Base-by-base conservation (phyloP, 163 green algal species). In the Scenedesmus sp. region DNA sequence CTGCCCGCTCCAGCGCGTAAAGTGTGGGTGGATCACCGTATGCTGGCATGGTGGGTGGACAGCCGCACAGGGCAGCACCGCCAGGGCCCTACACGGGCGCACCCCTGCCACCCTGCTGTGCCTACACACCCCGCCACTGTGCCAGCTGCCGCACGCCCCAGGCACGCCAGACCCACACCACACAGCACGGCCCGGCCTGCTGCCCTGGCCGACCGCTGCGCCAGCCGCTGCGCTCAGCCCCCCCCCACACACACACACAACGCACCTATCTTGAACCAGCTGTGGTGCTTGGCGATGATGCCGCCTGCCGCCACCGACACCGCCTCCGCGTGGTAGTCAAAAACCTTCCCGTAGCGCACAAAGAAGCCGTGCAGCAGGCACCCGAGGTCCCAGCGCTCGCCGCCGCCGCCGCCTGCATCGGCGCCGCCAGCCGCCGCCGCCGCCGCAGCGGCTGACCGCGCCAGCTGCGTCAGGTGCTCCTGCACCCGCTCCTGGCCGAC, bases 311-410 rank as follows among this genome's bases (percentile, higher is more conserved):
- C 56, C 22, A 94, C 70, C 42, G 86, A 92, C n/a, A 96, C 94
- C 35, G 93, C 94, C 53, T 95, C 88, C 0, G 0, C 56, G 33
- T 89, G 72, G 72, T 94, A 95, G 86, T 92, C 81, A 81, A 95
- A 94, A 56, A 86, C 18, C 46, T 33, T 24, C n/a, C 89, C 65
- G 40, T 65, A 92, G 1, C 89, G 89, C 70, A 81, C 2, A 37
- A 92, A 86, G 40, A 92, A 89, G 35, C 89, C 89, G 0, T 82
- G 81, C 70, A 92, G 68, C 51, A 92, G 46, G 22, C 51, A 85
- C 2, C 89, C 89, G 0, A 89, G 72, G 46, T 92, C 89, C 68
- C 33, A 65, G 65, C 56, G 43, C 42, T 24, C 20, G 0, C 33
- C 42, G 7, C 49, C 51, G 42, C 43, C 46, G 65, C 85, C 51